These are phyloP conservation scores for Exophiala spinifera DNA, from an alignment of 2,329 filamentous ascomycete genomes.

Conservation along the genomic window DNA sequence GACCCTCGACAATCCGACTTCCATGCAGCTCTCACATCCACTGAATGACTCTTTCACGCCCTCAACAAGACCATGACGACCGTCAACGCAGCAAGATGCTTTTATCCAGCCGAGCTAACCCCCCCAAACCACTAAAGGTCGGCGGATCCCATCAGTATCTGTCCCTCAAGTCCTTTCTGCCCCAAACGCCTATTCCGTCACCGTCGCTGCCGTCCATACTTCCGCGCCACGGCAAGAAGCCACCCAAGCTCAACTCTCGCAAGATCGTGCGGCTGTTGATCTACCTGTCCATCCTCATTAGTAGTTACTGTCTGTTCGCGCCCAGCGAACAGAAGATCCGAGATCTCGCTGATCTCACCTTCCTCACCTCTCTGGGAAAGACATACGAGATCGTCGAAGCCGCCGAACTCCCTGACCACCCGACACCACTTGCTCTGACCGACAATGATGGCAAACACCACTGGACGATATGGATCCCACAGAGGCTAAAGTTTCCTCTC, in stretches of 20 bases:
- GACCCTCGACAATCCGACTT: neutral
- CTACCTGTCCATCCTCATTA: conserved; percentile 51
- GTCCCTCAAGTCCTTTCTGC: conserved; percentile 26
- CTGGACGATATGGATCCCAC: conserved; percentile 81
- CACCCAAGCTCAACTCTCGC: conserved; percentile 55
- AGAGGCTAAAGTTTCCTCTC: conserved; percentile 64
- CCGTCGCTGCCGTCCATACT: conserved; percentile 67
- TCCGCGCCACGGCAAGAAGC: conserved; percentile 62
- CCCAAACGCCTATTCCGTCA: conserved; percentile 66
- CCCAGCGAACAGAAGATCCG: conserved; percentile 38
- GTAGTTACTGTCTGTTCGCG: conserved; percentile 44
- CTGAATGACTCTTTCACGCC: conserved; percentile 19
- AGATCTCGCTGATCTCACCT: conserved; percentile 22
- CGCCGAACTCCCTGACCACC: conserved; percentile 62
- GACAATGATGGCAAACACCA: conserved; percentile 63
- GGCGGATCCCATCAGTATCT: conserved; percentile 12
- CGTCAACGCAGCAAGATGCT: conserved; percentile 32
- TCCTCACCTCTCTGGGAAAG: conserved; percentile 42
- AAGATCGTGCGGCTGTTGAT: conserved; percentile 56
- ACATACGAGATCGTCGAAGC: conserved; percentile 67
- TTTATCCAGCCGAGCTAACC: conserved; percentile 33
- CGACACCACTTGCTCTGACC: conserved; percentile 67
- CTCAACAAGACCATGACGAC: conserved; percentile 15
- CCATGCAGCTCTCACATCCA: conserved; percentile 1
- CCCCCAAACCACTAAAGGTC: conserved; percentile 29